A percentile compares a stretch with the other conserved stretches of the same genome.
These are phyloP conservation scores for Citeromyces matritensis DNA, from an alignment of 805 yeast genomes.

Conservation along the genomic window DNA sequence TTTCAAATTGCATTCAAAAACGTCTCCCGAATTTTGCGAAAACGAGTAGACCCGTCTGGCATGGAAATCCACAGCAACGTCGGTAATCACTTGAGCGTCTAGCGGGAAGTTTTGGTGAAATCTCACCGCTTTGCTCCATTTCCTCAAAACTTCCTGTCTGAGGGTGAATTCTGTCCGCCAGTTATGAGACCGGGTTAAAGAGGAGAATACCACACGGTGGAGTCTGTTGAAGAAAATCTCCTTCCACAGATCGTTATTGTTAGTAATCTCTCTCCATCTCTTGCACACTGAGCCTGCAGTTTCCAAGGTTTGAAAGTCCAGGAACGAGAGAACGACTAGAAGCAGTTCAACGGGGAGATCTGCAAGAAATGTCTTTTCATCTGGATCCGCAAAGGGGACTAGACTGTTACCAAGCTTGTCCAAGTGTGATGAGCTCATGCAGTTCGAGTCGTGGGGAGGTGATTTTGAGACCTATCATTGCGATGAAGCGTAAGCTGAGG, in stretches of 20 bases:
- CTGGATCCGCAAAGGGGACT: no score
- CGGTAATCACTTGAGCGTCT: constrained; percentile 8
- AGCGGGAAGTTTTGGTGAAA: constrained; percentile 8
- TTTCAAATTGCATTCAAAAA: constrained; percentile 8
- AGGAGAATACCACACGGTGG: constrained; percentile 22
- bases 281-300: constrained; percentile 27
- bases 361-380: no score
- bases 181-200: constrained; percentile 22
- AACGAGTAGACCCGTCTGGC: constrained; percentile 10
- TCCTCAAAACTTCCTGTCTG: constrained; percentile 17
- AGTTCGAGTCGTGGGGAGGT: no score
- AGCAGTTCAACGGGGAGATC: constrained; percentile 32
- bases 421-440: no score
- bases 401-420: no score
- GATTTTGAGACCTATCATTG: no score
- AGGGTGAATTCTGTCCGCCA: constrained; percentile 32
- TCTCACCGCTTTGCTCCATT: constrained; percentile 21
- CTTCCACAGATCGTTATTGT: constrained; percentile 31
- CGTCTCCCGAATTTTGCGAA: constrained; percentile 11
- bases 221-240: constrained; percentile 24
- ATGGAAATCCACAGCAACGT: constrained; percentile 11
- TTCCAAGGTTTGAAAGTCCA: constrained; percentile 27
- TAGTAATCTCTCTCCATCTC: constrained; percentile 27
- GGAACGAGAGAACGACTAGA: constrained; percentile 24
- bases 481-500: no score